Evolutionary conservation across 192 early-diverging fungal genomes (phyloP).

Genomic region (Coemansia umbellata): DNA sequence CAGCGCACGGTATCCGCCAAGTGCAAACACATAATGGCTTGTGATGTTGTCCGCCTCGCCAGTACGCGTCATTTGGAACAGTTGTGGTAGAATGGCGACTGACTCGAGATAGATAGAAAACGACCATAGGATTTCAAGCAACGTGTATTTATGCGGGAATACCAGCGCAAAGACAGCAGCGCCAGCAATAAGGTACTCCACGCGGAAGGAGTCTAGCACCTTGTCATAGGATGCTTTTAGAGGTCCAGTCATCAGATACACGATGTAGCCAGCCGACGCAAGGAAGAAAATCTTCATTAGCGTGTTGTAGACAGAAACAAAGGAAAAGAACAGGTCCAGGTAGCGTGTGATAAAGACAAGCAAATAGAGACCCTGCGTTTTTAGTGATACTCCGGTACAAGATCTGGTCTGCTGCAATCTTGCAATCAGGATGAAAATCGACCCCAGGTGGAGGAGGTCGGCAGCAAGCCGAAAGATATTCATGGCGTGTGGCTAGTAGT

Average conservation of each 20-base stretch:
- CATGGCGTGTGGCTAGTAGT: constrained; percentile 51
- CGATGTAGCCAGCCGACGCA: constrained; percentile 75
- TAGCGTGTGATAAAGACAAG: constrained; percentile 93
- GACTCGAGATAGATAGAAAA: constrained; percentile 97
- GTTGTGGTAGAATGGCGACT: constrained; percentile 95
- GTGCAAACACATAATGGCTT: constrained; percentile 96
- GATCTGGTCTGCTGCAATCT: constrained; percentile 90
- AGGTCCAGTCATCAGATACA: constrained; percentile 82
- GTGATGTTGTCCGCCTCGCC: constrained; percentile 99
- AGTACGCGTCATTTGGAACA: constrained; percentile 95
- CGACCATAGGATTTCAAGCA: constrained; percentile 84
- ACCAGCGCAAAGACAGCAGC: constrained; percentile 67
- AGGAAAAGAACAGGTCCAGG: constrained; percentile 77
- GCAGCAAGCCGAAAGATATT: constrained; percentile 89
- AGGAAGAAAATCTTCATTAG: constrained; percentile 97
- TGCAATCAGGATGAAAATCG: constrained; percentile 87
- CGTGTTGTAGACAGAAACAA: constrained; percentile 85
- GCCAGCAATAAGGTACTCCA: constrained; percentile 79
- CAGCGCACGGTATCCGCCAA: constrained; percentile 86
- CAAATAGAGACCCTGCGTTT: constrained; percentile 89
- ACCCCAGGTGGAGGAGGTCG: constrained; percentile 92
- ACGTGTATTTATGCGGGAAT: constrained; percentile 66
- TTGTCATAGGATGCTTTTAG: constrained; percentile 93
- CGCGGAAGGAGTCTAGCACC: constrained; percentile 82
- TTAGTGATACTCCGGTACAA: constrained; percentile 94